Evolutionary conservation across 257 asterid species (phyloP).

Genomic region (Fraxinus excelsior): DNA sequence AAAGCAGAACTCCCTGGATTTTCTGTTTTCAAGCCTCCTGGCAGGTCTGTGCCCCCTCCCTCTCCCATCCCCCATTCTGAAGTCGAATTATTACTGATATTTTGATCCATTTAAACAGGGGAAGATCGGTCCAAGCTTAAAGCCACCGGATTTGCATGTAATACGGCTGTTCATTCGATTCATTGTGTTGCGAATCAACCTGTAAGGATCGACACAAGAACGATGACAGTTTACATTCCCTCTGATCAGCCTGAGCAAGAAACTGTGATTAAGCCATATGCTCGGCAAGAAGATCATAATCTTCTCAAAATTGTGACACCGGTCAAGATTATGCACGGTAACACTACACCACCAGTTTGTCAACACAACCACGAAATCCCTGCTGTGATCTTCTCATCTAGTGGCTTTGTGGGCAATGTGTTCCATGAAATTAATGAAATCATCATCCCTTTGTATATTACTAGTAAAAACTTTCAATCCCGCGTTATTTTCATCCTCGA

Average conservation of each 20-base stretch:
- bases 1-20: conserved; percentile 25
- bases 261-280: conserved; percentile 55
- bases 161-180: conserved; percentile 39
- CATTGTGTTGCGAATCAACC: conserved; percentile 46
- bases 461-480: conserved; percentile 50
- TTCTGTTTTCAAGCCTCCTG: conserved; percentile 32
- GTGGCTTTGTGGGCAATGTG: conserved; percentile 78
- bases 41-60: conserved; percentile 26
- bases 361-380: conserved; percentile 52
- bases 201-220: conserved; percentile 45
- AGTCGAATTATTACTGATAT: too few relatives aligned
- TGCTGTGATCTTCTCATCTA: conserved; percentile 77
- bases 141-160: conserved; percentile 51
- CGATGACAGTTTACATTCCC: conserved; percentile 38
- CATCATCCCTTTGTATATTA: conserved; percentile 71
- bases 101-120: conserved; percentile 39
- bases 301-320: conserved; percentile 47
- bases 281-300: conserved; percentile 48
- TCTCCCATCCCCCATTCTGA: not conserved
- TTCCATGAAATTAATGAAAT: conserved; percentile 88
- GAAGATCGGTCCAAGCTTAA: conserved; percentile 35
- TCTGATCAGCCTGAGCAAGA: conserved; percentile 32
- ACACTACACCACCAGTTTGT: conserved; percentile 31
- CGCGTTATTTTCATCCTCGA: conserved; percentile 49
- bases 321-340: conserved; percentile 44